A percentile compares a stretch with the other conserved stretches of the same genome.
Evolutionary conservation across 192 early-diverging fungal species (phyloP).

Genomic region (Polychytrium aggregatum): DNA sequence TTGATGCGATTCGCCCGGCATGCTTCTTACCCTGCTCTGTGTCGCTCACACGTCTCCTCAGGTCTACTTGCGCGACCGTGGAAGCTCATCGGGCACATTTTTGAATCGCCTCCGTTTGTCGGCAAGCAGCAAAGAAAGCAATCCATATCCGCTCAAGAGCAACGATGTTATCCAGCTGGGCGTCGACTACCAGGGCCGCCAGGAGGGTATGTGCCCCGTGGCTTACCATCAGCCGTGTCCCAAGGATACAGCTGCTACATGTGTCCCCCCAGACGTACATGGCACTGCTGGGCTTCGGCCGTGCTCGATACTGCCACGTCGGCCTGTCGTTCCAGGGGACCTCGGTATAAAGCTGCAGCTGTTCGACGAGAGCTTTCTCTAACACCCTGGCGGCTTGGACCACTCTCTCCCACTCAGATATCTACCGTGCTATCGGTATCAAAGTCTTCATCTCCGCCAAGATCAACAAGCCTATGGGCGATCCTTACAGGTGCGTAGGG

Average conservation of each 20-base stretch:
- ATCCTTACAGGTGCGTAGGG: constrained; percentile 19
- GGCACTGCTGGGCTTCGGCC: no score
- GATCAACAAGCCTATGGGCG: no score
- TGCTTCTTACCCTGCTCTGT: not conserved
- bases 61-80: constrained; percentile 84
- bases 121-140: constrained; percentile 63
- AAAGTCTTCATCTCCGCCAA: constrained; percentile 25
- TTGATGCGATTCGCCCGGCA: not conserved
- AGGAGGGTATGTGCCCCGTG: constrained; percentile 41
- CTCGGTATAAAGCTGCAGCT: not conserved
- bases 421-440: constrained; percentile 79
- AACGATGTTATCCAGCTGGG: constrained; percentile 89
- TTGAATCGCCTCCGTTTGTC: constrained; percentile 78
- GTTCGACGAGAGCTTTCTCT: constrained; percentile 1
- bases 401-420: constrained; percentile 9
- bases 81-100: constrained; percentile 79
- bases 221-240: constrained; percentile 15
- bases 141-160: constrained; percentile 48
- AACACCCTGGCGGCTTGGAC: not conserved
- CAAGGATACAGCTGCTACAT: no score
- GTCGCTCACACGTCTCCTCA: constrained; percentile 10
- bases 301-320: no score
- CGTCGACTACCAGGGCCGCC: constrained; percentile 87
- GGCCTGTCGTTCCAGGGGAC: not conserved
- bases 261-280: no score